phyloP scores from a whole-genome alignment of 345 rosid genomes.

The Dipteronia sinensis region DNA sequence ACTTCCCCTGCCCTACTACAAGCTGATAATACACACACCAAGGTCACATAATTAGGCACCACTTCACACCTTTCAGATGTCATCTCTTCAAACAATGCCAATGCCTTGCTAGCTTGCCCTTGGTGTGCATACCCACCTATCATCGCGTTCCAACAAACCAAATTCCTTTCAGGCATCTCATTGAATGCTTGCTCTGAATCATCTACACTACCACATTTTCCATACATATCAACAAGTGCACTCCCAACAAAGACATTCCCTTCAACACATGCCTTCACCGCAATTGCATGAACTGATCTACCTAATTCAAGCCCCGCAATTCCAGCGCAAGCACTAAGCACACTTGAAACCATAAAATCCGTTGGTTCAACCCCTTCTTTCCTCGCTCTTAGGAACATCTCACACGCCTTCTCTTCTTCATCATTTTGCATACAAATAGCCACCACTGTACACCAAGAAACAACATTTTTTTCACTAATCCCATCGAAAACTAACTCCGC shows the following conservation, averaged over 20 bases:
- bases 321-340: constrained; percentile 72
- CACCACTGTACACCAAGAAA: constrained; percentile 83
- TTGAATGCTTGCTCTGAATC: constrained; percentile 58
- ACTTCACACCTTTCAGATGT: constrained; percentile 33
- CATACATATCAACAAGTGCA: constrained; percentile 87
- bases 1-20: constrained; percentile 83
- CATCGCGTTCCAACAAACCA: constrained; percentile 77
- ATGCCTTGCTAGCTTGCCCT: constrained; percentile 62
- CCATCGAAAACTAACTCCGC: constrained; percentile 55
- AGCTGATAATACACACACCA: constrained; percentile 78
- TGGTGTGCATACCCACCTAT: constrained; percentile 80
- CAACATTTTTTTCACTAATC: constrained; percentile 63
- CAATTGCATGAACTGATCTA: constrained; percentile 66
- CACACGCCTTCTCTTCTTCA: constrained; percentile 73
- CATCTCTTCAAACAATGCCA: constrained; percentile 61
- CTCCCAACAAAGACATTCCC: constrained; percentile 67
- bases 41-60: constrained; percentile 66
- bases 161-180: constrained; percentile 63
- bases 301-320: constrained; percentile 69
- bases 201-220: constrained; percentile 82
- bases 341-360: constrained; percentile 72
- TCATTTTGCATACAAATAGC: constrained; percentile 71
- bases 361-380: constrained; percentile 54
- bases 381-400: constrained; percentile 46
- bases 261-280: constrained; percentile 69